Conservation (phyloP, 2,329 filamentous ascomycete genomes). For the Fusarium pseudograminearum region DNA sequence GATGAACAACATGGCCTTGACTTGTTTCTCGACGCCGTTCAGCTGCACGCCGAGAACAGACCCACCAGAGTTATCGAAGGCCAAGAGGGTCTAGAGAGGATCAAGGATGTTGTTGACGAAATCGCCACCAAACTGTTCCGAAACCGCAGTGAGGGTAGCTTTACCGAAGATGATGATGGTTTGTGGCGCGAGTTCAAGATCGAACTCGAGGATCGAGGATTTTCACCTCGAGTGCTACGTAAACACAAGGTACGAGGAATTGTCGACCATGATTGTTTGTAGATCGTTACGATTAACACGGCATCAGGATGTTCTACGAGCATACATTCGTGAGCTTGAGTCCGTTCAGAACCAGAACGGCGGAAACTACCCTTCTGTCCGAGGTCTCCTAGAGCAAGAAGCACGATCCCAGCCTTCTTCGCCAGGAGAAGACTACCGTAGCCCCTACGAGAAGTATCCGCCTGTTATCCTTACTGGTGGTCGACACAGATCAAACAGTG, state of each 20-base stretch:
- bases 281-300: constrained; percentile 36
- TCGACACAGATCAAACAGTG: constrained; percentile 52
- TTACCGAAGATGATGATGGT: constrained; percentile 61
- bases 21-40: constrained; percentile 68
- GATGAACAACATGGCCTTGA: constrained; percentile 66
- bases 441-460: constrained; percentile 57
- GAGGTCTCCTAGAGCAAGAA: constrained; percentile 64
- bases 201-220: constrained; percentile 70
- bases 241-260: constrained; percentile 66
- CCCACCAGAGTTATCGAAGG: constrained; percentile 52
- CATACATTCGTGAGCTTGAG: constrained; percentile 71
- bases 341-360: constrained; percentile 59
- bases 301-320: constrained; percentile 66
- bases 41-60: constrained; percentile 60
- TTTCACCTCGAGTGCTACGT: constrained; percentile 65
- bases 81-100: constrained; percentile 61
- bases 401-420: constrained; percentile 49
- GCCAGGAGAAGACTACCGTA: constrained; percentile 53
- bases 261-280: constrained; percentile 4
- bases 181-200: constrained; percentile 69
- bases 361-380: constrained; percentile 62
- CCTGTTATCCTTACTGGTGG: constrained; percentile 55
- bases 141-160: constrained; percentile 54
- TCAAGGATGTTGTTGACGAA: constrained; percentile 71
- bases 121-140: constrained; percentile 66